Conservation (phyloP, 192 early-diverging fungal species). For the Mortierella hygrophila region DNA sequence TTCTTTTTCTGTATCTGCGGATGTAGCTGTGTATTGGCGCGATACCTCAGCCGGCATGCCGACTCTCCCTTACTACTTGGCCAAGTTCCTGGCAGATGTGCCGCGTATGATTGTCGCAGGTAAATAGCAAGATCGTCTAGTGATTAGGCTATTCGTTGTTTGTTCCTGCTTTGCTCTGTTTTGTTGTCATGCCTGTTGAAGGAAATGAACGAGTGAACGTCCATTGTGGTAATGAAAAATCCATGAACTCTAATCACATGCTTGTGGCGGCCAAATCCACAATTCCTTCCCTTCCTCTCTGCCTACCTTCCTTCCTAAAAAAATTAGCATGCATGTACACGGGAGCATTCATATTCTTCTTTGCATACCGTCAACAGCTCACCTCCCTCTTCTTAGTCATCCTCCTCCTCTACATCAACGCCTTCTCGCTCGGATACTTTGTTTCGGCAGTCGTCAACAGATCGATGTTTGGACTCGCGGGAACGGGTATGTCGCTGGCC, state of each 20-base stretch:
- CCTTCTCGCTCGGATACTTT: conserved; percentile 71
- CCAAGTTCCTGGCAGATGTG: conserved; percentile 69
- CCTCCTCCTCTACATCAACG: conserved; percentile 61
- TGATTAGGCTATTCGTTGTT: no score
- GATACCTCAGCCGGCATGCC: conserved; percentile 70
- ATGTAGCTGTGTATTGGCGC: conserved; percentile 71
- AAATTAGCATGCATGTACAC: conserved; percentile 63
- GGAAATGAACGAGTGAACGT: neutral
- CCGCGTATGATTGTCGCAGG: conserved; percentile 69
- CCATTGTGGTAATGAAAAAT: no score
- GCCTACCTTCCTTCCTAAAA: neutral
- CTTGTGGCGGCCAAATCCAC: neutral
- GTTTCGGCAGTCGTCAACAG: conserved; percentile 61
- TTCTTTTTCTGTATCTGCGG: neutral
- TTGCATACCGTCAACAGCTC: conserved; percentile 53
- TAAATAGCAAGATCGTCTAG: neutral
- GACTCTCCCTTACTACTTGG: conserved; percentile 70
- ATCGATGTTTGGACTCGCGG: conserved; percentile 59
- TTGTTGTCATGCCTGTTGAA: neutral
- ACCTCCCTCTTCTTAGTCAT: conserved; percentile 55
- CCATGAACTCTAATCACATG: neutral
- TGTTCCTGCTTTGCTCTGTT: neutral
- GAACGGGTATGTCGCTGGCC: conserved; percentile 70
- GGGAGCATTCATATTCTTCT: conserved; percentile 67
- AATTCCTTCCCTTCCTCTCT: neutral